Conservation (phyloP, 495 filamentous ascomycete species). For the Lasiosphaeria hispida region DNA sequence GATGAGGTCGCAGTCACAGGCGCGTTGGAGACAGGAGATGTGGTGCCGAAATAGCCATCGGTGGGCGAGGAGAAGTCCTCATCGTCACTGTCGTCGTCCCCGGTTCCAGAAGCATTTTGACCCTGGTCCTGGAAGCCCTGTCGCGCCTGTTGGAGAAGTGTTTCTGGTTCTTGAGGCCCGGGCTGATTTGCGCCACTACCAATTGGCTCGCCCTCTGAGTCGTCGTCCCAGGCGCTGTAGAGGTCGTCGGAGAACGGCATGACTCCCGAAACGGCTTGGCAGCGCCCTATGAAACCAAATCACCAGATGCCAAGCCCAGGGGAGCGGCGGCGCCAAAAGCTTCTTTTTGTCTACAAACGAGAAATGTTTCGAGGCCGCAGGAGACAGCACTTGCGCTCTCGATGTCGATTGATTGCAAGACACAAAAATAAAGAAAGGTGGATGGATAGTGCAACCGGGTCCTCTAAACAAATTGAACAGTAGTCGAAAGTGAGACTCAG, state of each 20-base stretch:
- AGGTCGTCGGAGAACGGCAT: constrained; percentile 48
- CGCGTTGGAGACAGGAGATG: constrained; percentile 2
- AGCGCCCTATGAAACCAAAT: constrained; percentile 5
- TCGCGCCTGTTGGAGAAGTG: constrained; percentile 1
- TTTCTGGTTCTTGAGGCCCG: background rate
- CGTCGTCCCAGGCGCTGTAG: constrained; percentile 35
- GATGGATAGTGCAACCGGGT: background rate
- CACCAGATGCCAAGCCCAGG: constrained; percentile 7
- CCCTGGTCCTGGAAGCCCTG: background rate
- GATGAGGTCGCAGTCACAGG: constrained; percentile 21
- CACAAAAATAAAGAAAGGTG: no score
- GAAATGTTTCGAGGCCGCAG: background rate
- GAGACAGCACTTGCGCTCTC: no score
- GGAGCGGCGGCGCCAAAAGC: constrained; percentile 10
- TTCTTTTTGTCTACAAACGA: constrained; percentile 19
- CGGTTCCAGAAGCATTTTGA: background rate
- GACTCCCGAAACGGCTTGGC: constrained; percentile 17
- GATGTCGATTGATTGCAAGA: background rate
- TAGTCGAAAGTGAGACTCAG: background rate
- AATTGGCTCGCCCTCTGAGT: constrained; percentile 29
- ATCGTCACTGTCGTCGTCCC: constrained; percentile 22
- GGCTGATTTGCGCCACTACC: constrained; percentile 13
- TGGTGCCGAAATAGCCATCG: constrained; percentile 40
- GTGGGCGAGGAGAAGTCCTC: constrained; percentile 39
- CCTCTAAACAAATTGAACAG: background rate